Evolutionary conservation across 257 asterid genomes (phyloP).

Genomic region (Nemophila menziesii): DNA sequence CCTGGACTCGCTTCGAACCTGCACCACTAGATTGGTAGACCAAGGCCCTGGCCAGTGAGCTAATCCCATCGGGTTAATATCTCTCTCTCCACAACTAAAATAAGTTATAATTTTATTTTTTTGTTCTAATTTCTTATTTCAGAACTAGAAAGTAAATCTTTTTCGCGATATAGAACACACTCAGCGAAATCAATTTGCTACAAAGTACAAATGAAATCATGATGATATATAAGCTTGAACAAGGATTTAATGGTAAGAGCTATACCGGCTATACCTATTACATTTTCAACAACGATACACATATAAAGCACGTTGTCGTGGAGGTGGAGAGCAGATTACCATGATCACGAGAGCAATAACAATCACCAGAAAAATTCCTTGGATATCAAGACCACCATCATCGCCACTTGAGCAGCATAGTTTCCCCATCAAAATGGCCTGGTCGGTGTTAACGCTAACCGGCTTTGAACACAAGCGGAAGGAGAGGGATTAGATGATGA

Average conservation of each 20-base stretch:
- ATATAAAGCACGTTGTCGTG: conserved; percentile 9
- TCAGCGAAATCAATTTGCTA: neutral
- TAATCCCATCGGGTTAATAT: too few relatives aligned
- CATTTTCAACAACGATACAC: conserved; percentile 6
- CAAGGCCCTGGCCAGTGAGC: too few relatives aligned
- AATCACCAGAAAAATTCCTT: conserved; percentile 12
- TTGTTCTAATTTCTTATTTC: too few relatives aligned
- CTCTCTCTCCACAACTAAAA: too few relatives aligned
- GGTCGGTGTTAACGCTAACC: neutral
- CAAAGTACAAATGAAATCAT: neutral
- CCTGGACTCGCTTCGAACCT: too few relatives aligned
- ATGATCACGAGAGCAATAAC: conserved; percentile 19
- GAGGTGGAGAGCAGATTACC: conserved; percentile 17
- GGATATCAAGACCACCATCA: conserved; percentile 10
- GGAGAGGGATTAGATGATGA: too few relatives aligned
- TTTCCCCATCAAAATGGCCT: conserved; percentile 27
- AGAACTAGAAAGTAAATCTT: neutral
- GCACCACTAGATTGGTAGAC: too few relatives aligned
- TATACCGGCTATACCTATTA: neutral
- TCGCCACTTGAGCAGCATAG: conserved; percentile 18
- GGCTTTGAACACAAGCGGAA: neutral
- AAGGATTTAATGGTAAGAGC: neutral
- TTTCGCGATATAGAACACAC: neutral
- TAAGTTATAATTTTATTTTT: too few relatives aligned
- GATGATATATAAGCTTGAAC: neutral